Evolutionary conservation across 306 rosid genomes (phyloP).

Genomic region (Quercus berberidifolia): DNA sequence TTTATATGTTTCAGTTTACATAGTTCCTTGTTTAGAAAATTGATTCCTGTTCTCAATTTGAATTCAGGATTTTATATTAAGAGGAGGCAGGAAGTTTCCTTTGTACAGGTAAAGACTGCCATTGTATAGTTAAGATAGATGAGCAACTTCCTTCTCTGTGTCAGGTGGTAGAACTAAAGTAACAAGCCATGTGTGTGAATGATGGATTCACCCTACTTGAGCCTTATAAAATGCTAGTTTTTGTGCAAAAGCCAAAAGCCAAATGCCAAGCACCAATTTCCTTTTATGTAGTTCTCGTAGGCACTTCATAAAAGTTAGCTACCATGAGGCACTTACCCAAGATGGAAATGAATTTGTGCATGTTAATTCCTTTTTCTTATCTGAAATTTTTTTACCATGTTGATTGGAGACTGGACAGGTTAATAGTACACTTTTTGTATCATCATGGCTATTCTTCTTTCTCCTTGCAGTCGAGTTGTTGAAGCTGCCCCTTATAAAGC

Average conservation of each 20-base stretch:
- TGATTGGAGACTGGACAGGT: not conserved
- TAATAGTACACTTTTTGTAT: not conserved
- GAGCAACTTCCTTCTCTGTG: not conserved
- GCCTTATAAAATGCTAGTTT: not conserved
- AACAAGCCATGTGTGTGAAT: not conserved
- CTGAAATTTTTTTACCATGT: not conserved
- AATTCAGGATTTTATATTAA: slow-evolving; percentile 79
- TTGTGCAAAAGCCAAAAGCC: not conserved
- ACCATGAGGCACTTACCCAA: not conserved
- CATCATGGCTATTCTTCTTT: slow-evolving; percentile 18
- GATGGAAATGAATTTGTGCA: not conserved
- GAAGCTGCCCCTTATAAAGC: slow-evolving; percentile 61
- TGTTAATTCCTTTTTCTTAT: not conserved
- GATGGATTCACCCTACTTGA: not conserved
- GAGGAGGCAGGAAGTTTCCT: slow-evolving; percentile 80
- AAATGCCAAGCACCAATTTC: not conserved
- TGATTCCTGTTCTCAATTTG: slow-evolving; percentile 16
- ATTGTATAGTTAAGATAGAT: not conserved
- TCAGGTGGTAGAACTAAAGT: not conserved
- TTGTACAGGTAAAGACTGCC: slow-evolving; percentile 60
- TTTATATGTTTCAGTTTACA: not conserved
- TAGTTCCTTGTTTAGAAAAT: not conserved
- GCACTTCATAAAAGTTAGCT: not conserved
- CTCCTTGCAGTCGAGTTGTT: slow-evolving; percentile 62
- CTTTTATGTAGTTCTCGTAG: not conserved